Conservation (phyloP, 108 stramenopile genomes). For the Schizochytrium sp. region DNA sequence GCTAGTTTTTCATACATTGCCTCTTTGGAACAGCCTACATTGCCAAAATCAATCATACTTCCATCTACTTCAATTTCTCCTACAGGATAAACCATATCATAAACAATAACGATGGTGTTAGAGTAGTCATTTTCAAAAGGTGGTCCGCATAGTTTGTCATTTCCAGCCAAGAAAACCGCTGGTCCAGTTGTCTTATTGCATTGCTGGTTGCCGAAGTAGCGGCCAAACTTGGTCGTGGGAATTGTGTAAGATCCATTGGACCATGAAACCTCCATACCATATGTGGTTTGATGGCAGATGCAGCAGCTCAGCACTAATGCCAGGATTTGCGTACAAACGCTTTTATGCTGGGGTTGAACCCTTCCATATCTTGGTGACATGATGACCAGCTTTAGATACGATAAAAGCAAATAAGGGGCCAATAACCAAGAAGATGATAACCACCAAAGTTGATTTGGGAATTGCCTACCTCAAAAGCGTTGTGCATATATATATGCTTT, state of each 20-base stretch:
- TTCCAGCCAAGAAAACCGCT: not conserved
- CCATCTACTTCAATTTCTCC: not conserved
- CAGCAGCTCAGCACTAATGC: too few relatives aligned
- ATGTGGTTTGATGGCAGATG: too few relatives aligned
- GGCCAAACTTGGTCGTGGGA: slow-evolving; percentile 8
- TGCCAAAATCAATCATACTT: not conserved
- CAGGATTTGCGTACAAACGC: too few relatives aligned
- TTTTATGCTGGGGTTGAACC: too few relatives aligned
- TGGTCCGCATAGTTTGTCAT: slow-evolving; percentile 20
- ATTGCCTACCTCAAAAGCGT: too few relatives aligned
- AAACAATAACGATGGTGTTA: not conserved
- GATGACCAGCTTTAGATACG: too few relatives aligned
- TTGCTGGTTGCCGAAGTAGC: not conserved
- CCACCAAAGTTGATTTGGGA: too few relatives aligned
- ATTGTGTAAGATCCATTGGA: not conserved
- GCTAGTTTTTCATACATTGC: slow-evolving; percentile 28
- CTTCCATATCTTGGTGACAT: too few relatives aligned
- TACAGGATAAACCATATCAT: slow-evolving; percentile 14
- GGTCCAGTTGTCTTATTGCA: not conserved
- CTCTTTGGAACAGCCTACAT: slow-evolving; percentile 3
- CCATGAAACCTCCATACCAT: not conserved
- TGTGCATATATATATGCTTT: too few relatives aligned
- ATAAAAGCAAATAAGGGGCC: too few relatives aligned
- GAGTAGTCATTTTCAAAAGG: not conserved
- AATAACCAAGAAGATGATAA: too few relatives aligned